phyloP scores from a whole-genome alignment of 176 grass and related monocot genomes.

The Rhynchospora tenuis region DNA sequence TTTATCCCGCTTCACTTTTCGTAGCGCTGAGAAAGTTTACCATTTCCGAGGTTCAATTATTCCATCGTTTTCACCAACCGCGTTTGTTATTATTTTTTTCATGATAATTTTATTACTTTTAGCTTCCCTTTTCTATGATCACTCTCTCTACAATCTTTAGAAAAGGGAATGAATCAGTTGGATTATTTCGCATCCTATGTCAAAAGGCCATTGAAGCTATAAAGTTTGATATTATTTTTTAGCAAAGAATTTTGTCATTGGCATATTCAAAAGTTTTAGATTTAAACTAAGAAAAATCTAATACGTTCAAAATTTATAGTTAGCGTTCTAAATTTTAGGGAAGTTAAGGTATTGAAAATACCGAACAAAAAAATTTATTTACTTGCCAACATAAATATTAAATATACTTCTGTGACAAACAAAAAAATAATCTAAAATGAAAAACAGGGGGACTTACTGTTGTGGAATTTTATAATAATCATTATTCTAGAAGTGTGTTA shows the following conservation, averaged over 20 bases:
- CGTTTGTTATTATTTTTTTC: not conserved
- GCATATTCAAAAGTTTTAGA: no score
- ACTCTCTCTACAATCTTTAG: not conserved
- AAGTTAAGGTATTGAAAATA: no score
- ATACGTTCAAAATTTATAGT: no score
- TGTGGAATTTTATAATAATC: not conserved
- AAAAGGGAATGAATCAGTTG: not conserved
- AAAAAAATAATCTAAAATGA: not conserved
- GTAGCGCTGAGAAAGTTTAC: constrained; percentile 26
- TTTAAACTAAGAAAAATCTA: no score
- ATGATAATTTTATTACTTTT: not conserved
- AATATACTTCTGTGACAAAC: not conserved
- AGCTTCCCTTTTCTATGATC: not conserved
- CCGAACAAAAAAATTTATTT: not conserved
- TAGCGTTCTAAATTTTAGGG: no score
- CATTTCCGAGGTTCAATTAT: constrained; percentile 19
- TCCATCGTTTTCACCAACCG: constrained; percentile 4
- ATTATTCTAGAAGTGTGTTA: not conserved
- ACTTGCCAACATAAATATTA: not conserved
- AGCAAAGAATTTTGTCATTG: no score
- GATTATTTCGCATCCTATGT: no score
- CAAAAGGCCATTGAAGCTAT: no score
- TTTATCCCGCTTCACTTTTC: constrained; percentile 24
- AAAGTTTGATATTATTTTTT: no score
- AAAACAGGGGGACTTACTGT: not conserved